A percentile compares a stretch with the other conserved stretches of the same genome.
These are phyloP conservation scores for Sanghuangporus baumii DNA, from an alignment of 1,284 basidiomycete species.

Conservation along the genomic window DNA sequence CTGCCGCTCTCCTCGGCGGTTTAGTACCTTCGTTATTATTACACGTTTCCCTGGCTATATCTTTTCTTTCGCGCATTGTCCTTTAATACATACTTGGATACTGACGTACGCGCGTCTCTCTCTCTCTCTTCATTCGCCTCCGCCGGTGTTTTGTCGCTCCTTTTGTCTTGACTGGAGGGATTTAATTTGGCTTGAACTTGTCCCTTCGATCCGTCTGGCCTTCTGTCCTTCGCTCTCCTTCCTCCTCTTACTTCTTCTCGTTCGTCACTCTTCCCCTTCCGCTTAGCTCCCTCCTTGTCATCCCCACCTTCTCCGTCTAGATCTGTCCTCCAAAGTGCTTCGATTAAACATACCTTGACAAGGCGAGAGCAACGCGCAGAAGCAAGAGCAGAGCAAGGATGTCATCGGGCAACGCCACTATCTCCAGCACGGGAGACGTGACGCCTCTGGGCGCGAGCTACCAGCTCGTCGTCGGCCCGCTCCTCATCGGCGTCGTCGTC, in stretches of 20 bases:
- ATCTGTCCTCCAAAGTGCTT: background rate
- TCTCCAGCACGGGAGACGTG: background rate
- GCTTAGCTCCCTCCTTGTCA: background rate
- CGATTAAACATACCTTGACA: background rate
- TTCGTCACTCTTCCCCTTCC: background rate
- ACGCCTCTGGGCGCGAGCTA: background rate
- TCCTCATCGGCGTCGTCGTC: conserved; percentile 10
- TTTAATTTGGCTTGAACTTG: no score
- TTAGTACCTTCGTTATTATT: no score
- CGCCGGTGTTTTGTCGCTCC: background rate
- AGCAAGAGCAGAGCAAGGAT: background rate
- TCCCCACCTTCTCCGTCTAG: background rate
- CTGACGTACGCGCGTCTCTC: no score
- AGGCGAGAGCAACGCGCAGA: background rate
- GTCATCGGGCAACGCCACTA: background rate
- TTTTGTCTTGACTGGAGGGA: background rate
- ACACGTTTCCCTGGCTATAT: no score
- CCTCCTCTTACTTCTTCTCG: background rate
- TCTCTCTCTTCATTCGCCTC: background rate
- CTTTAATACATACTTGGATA: background rate
- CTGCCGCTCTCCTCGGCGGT: no score
- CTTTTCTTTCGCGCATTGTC: no score
- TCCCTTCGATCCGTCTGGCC: background rate
- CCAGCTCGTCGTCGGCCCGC: conserved; percentile 1
- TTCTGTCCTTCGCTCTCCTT: background rate